Evolutionary conservation across 192 early-diverging fungal species (phyloP), one percentile per base, ranked within the genome.

Genomic region (Thamnidium elegans): DNA sequence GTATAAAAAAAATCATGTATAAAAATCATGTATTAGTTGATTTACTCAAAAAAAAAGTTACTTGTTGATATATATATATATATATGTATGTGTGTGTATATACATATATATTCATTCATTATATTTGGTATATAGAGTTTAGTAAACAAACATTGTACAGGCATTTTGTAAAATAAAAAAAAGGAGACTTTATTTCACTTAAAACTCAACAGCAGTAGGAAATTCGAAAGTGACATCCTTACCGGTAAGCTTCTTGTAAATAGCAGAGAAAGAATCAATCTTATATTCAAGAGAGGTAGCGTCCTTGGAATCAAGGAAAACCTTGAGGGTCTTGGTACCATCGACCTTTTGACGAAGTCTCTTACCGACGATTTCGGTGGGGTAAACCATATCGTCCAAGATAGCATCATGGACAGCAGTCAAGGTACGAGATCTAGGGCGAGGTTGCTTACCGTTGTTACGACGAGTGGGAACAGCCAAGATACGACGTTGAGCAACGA

Each of bases 221-320:
- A 99, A 99, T 84, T 97, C 94, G 77, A 99, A 99, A 70, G 89
- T 87, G 73, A 99, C 95, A 63, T 99, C 94, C 89, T 99, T 99
- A 80, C 93, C 92, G 65, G 97, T 98, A 63, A 97, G 80, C 73
- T 89, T 90, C 83, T 89, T 88, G 94, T 97, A 97, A 58, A 95
- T 90, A 61, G 94, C 82, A 65, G 91, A 86, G 87, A 97, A 99
- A 67, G 95, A 96, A 83, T 95, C 92, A 34, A 99, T 88, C 90
- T 97, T 97, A 92, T 97, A 97, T 82, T 97, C 94, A 58, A 97
- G 82, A 66, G 89, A 90, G 79, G 95, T 99, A 66, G 93, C 88
- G 76, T 99, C 97, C 92, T 99, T 99, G 71, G 52, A 54, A 54
- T 50, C 14, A 54, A 31, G 5, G 26, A 32, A 23, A 11, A 54